phyloP scores from a whole-genome alignment of 805 yeast genomes.

The Lipomyces starkeyi region DNA sequence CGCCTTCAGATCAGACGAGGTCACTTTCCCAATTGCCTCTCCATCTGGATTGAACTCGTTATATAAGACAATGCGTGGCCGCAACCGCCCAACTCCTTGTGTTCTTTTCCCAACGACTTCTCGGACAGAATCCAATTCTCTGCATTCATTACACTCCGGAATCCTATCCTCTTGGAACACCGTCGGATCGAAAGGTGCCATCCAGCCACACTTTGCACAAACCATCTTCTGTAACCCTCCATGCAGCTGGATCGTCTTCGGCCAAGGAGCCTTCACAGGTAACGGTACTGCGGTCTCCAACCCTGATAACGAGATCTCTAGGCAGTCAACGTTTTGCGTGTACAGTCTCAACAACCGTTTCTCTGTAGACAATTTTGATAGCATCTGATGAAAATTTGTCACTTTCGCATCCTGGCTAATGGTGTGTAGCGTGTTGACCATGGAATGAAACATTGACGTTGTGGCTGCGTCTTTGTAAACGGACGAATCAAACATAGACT shows the following conservation, averaged over 20 bases:
- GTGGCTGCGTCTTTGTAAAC: conserved; percentile 70
- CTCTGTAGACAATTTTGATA: conserved; percentile 64
- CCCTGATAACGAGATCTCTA: conserved; percentile 64
- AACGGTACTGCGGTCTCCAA: conserved; percentile 60
- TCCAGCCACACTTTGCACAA: conserved; percentile 76
- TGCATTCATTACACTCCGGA: conserved; percentile 71
- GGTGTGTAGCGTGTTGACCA: conserved; percentile 67
- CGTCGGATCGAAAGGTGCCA: conserved; percentile 58
- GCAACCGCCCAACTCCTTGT: conserved; percentile 64
- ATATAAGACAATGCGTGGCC: conserved; percentile 73
- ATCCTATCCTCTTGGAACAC: conserved; percentile 52
- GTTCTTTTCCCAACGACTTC: conserved; percentile 66
- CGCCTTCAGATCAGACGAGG: conserved; percentile 66
- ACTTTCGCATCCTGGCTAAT: conserved; percentile 65
- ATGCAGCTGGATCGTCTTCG: conserved; percentile 77
- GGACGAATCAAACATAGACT: conserved; percentile 78
- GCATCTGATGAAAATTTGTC: conserved; percentile 73
- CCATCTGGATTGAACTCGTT: conserved; percentile 86
- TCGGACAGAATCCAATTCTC: conserved; percentile 62
- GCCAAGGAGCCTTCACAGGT: conserved; percentile 52
- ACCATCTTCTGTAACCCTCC: conserved; percentile 76
- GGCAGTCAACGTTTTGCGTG: conserved; percentile 86
- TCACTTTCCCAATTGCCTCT: conserved; percentile 78
- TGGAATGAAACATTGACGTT: conserved; percentile 69
- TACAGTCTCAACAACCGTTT: conserved; percentile 74